phyloP scores from a whole-genome alignment of 2,329 filamentous ascomycete species.

The Colletotrichum incanum region DNA sequence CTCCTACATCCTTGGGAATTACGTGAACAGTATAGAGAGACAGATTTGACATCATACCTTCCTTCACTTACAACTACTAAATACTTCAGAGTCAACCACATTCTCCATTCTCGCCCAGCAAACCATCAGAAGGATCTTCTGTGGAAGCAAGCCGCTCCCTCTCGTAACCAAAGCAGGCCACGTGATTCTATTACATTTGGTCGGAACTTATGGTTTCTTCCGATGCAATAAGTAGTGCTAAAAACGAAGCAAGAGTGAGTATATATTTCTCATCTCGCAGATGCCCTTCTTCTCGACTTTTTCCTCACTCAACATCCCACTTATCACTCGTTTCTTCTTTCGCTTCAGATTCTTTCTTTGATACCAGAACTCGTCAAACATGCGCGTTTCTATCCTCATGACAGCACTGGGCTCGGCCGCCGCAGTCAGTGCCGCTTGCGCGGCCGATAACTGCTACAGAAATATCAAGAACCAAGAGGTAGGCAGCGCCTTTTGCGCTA shows the following conservation, averaged over 20 bases:
- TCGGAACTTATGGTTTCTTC: not conserved
- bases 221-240: not conserved
- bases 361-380: not conserved
- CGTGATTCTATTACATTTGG: not conserved
- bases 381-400: not conserved
- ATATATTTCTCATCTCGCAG: not conserved
- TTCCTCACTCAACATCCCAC: not conserved
- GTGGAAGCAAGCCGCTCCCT: not conserved
- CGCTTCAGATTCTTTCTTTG: not conserved
- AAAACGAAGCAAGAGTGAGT: not conserved
- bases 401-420: not conserved
- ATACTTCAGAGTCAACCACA: not conserved
- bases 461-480: not conserved
- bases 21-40: too few species aligned
- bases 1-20: not conserved
- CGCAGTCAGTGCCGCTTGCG: not conserved
- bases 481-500: constrained; percentile 1
- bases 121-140: not conserved
- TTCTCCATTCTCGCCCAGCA: not conserved
- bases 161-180: not conserved
- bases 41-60: too few species aligned
- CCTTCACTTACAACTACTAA: too few species aligned
- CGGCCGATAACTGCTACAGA: not conserved
- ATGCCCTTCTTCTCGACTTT: not conserved
- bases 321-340: not conserved